These are phyloP conservation scores for Fusarium sublunatum DNA, from an alignment of 2,329 filamentous ascomycete species.

Conservation along the genomic window DNA sequence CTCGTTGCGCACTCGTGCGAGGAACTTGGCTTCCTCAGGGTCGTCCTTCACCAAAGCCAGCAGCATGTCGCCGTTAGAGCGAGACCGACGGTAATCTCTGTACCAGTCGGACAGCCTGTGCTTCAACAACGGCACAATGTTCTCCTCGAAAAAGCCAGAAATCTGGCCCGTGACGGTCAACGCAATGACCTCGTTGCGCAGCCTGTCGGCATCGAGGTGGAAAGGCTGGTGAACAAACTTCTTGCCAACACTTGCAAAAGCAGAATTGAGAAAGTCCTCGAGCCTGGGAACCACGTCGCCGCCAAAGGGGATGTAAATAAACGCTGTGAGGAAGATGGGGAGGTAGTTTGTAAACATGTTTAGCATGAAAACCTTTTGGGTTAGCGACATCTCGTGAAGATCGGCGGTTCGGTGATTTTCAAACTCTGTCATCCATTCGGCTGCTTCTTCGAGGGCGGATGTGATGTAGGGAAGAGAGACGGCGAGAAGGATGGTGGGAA, in stretches of 20 bases:
- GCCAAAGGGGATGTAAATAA: constrained; percentile 82
- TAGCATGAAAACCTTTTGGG: constrained; percentile 79
- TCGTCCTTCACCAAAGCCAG: constrained; percentile 64
- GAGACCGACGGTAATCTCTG: constrained; percentile 51
- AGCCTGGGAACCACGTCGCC: constrained; percentile 74
- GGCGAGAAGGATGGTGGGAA: constrained; percentile 77
- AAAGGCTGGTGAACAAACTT: constrained; percentile 68
- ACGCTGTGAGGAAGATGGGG: constrained; percentile 79
- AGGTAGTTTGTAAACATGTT: constrained; percentile 86
- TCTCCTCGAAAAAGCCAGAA: constrained; percentile 77
- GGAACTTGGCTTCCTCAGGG: constrained; percentile 71
- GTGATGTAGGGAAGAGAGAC: constrained; percentile 73
- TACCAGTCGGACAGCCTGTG: constrained; percentile 64
- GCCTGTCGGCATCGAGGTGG: constrained; percentile 71
- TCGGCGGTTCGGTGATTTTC: constrained; percentile 82
- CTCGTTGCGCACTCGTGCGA: constrained; percentile 73
- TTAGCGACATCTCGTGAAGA: constrained; percentile 74
- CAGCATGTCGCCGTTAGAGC: constrained; percentile 57
- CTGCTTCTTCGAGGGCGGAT: constrained; percentile 70
- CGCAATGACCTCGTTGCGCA: constrained; percentile 79
- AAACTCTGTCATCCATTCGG: constrained; percentile 72
- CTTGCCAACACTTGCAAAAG: constrained; percentile 57
- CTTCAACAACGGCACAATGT: constrained; percentile 76
- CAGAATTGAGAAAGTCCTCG: constrained; percentile 66
- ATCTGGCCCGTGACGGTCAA: constrained; percentile 79